Base-by-base conservation (phyloP, 2,329 filamentous ascomycete species). In the Fusarium bulbicola region DNA sequence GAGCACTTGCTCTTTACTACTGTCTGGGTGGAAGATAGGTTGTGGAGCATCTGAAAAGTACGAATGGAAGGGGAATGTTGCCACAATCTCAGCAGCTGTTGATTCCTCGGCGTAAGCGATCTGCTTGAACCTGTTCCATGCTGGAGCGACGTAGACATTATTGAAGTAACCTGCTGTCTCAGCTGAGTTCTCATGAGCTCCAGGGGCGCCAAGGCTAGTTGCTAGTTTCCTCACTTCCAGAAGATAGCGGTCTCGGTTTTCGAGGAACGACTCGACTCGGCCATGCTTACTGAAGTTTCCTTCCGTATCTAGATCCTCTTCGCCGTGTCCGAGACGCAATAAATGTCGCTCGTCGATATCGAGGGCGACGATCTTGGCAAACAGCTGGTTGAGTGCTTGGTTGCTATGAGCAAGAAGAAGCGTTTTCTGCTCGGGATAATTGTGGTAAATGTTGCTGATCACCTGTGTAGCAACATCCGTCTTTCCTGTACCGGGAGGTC, bases 391-490 rank as follows among this genome's bases (percentile, higher is more conserved):
- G 15, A 99, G 86, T 5, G 96, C 97, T 81, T 99, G 97, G 79
- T 99, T 99, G 82, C 95, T 98, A 81, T 99, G 96, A 9, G 96
- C 96, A 72, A 99, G 91, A 45, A 99, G 89, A 24, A 99, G 85
- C 1, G 96, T 99, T 76, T 94, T 92, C 81, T 99, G 95, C 72
- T 92, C 87, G 13, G 96, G 95, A 80, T 98, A 99, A 83, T 98
- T 97, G 85, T 98, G 95, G 80, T 99, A 99, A 76, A 99, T 93
- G 81, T 98, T 98, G 85, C 94, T 98, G 84, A 99, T 99, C 80
- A 98, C 97, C 82, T 99, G 96, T 9, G 95, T 98, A 53, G 95
- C 95, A 59, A 99, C 96, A 82, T 99, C 96, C n/a, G 96, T 99
- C 85, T 99, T 99, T 71, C 97, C 96, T 12, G 96, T 99, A 61